Percentiles rank a stretch among this genome's conserved stretches.
These are phyloP conservation scores for Penicillium olsonii DNA, from an alignment of 2,329 filamentous ascomycete species.

Conservation along the genomic window DNA sequence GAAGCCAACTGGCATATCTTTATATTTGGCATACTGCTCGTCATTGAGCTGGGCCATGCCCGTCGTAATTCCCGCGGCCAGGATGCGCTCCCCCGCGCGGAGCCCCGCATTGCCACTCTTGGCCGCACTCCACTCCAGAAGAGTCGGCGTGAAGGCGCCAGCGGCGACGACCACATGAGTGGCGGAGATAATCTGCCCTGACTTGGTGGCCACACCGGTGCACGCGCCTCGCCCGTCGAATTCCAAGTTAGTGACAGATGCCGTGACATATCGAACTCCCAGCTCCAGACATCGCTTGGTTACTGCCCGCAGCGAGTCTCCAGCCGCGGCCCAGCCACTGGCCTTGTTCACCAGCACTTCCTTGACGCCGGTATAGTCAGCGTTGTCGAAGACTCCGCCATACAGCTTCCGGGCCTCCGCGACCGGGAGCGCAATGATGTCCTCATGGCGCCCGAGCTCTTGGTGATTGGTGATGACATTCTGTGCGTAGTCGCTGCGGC, in stretches of 20 bases:
- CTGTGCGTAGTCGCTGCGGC: conserved; percentile 49
- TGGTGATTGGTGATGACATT: conserved; percentile 54
- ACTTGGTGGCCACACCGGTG: conserved; percentile 29
- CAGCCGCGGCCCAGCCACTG: conserved; percentile 66
- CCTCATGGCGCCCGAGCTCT: conserved; percentile 50
- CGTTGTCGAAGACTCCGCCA: conserved; percentile 60
- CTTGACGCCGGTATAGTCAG: conserved; percentile 61
- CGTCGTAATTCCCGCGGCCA: conserved; percentile 50
- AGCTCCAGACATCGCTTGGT: conserved; percentile 55
- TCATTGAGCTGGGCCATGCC: conserved; percentile 50
- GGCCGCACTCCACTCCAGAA: conserved; percentile 50
- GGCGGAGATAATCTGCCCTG: conserved; percentile 28
- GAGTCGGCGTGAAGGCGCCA: conserved; percentile 36
- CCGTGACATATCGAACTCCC: conserved; percentile 61
- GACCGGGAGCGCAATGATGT: conserved; percentile 50
- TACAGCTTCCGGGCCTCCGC: conserved; percentile 59
- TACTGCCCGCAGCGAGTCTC: conserved; percentile 57
- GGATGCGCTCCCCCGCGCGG: conserved; percentile 52
- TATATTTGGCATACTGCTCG: conserved; percentile 38
- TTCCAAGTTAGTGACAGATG: conserved; percentile 40
- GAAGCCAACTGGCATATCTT: conserved; percentile 47
- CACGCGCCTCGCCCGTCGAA: conserved; percentile 51
- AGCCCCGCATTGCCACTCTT: conserved; percentile 42
- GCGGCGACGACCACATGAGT: conserved; percentile 31
- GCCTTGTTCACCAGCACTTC: conserved; percentile 61